A percentile compares a stretch with the other conserved stretches of the same genome.
phyloP scores from a whole-genome alignment of 176 grass and related monocot genomes.

The Elymus sibiricus region DNA sequence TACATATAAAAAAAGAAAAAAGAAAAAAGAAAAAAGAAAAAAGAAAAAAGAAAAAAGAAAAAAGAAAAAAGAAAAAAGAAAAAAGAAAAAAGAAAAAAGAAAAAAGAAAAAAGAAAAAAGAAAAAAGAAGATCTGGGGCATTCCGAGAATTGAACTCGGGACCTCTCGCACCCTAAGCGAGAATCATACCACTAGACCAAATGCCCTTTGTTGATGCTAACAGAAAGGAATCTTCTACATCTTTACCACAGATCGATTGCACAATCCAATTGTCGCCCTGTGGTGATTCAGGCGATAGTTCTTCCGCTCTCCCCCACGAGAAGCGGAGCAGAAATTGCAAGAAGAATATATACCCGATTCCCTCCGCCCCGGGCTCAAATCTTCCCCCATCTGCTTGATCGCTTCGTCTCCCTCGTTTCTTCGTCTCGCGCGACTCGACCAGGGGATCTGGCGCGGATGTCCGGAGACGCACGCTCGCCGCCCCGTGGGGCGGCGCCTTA shows the following conservation, averaged over 20 bases:
- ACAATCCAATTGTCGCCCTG: too few relatives aligned
- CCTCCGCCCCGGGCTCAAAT: neutral
- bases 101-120: too few relatives aligned
- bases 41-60: too few relatives aligned
- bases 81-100: too few relatives aligned
- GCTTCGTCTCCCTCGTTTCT: neutral
- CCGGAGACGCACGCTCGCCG: slow-evolving; percentile 5
- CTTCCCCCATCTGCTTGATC: neutral
- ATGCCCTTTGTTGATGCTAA: slow-evolving; percentile 35
- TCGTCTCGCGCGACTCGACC: neutral
- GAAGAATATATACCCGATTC: too few relatives aligned
- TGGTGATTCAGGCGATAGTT: too few relatives aligned
- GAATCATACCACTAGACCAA: slow-evolving; percentile 99
- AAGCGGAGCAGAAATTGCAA: too few relatives aligned
- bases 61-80: too few relatives aligned
- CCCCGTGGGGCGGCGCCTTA: slow-evolving; percentile 19
- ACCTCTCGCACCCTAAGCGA: slow-evolving; percentile 93
- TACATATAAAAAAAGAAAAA: too few relatives aligned
- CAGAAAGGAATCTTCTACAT: neutral
- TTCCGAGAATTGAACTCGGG: slow-evolving; percentile 99
- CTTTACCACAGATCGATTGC: too few relatives aligned
- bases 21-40: too few relatives aligned
- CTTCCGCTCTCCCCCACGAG: too few relatives aligned
- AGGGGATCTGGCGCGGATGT: slow-evolving; percentile 8
- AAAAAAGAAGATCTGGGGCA: slow-evolving; percentile 50